Evolutionary conservation across 495 filamentous ascomycete species (phyloP).

Genomic region (Xylaria intraflava): DNA sequence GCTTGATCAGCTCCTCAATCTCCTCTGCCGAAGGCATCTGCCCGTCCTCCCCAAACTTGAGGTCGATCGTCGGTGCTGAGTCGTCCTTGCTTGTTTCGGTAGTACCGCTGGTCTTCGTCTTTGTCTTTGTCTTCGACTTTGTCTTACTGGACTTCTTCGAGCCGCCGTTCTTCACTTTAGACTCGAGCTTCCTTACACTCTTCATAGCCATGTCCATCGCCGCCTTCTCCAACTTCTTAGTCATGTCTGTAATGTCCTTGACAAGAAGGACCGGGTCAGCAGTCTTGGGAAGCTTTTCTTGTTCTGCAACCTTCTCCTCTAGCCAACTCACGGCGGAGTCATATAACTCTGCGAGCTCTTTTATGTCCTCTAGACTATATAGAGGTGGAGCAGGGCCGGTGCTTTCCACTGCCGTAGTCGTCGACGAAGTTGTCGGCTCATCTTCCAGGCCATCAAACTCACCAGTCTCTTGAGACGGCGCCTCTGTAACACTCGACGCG

Average conservation of each 20-base stretch:
- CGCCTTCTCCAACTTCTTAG: slow-evolving; percentile 56
- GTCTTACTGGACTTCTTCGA: slow-evolving; percentile 45
- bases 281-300: slow-evolving; percentile 59
- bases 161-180: slow-evolving; percentile 40
- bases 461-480: slow-evolving; percentile 32
- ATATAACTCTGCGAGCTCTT: slow-evolving; percentile 43
- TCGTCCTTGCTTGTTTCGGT: slow-evolving; percentile 35
- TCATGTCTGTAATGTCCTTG: slow-evolving; percentile 56
- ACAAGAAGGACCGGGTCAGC: slow-evolving; percentile 65
- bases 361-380: slow-evolving; percentile 58
- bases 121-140: slow-evolving; percentile 44
- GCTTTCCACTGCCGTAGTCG: slow-evolving; percentile 34
- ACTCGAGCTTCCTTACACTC: slow-evolving; percentile 56
- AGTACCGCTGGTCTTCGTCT: slow-evolving; percentile 34
- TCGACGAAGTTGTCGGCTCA: slow-evolving; percentile 30
- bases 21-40: slow-evolving; percentile 39
- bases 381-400: slow-evolving; percentile 44
- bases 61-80: slow-evolving; percentile 30
- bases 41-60: slow-evolving; percentile 33
- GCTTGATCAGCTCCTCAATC: slow-evolving; percentile 43
- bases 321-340: slow-evolving; percentile 56
- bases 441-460: slow-evolving; percentile 63
- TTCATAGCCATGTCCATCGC: slow-evolving; percentile 66
- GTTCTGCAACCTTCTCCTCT: slow-evolving; percentile 54
- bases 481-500: slow-evolving; percentile 31